Conservation (phyloP, 139 green algal genomes). For the Tetradesmus obliquus region DNA sequence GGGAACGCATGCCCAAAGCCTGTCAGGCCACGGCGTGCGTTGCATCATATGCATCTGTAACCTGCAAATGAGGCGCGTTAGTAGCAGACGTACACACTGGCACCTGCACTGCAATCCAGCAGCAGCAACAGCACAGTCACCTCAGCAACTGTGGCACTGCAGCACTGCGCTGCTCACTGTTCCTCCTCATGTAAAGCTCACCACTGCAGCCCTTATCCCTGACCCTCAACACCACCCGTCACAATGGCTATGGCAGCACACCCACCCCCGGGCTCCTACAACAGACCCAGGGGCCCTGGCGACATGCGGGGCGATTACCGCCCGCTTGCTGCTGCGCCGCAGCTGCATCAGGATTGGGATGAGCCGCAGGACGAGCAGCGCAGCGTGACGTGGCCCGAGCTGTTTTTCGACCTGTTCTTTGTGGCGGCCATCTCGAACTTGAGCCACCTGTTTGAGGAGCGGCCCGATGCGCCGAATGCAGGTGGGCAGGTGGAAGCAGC, state of each 20-base stretch:
- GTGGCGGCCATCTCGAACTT: conserved; percentile 27
- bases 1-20: not conserved
- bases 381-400: conserved; percentile 10
- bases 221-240: not conserved
- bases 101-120: not conserved
- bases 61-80: not conserved
- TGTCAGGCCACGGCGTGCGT: not conserved
- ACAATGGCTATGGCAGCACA: not conserved
- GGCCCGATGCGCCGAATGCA: conserved; percentile 19
- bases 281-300: not conserved
- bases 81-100: not conserved
- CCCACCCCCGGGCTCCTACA: not conserved
- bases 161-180: not conserved
- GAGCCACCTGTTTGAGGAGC: conserved; percentile 7
- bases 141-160: not conserved
- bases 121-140: not conserved
- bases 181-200: not conserved
- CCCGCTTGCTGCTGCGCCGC: not conserved
- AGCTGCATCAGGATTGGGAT: conserved; percentile 12
- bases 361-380: not conserved
- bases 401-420: conserved; percentile 30
- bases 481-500: not conserved
- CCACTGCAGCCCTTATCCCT: not conserved
- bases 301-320: conserved; percentile 1
- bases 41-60: not conserved